Base-by-base conservation (phyloP, 2,329 filamentous ascomycete genomes). In the Sordariomycetes sp. region DNA sequence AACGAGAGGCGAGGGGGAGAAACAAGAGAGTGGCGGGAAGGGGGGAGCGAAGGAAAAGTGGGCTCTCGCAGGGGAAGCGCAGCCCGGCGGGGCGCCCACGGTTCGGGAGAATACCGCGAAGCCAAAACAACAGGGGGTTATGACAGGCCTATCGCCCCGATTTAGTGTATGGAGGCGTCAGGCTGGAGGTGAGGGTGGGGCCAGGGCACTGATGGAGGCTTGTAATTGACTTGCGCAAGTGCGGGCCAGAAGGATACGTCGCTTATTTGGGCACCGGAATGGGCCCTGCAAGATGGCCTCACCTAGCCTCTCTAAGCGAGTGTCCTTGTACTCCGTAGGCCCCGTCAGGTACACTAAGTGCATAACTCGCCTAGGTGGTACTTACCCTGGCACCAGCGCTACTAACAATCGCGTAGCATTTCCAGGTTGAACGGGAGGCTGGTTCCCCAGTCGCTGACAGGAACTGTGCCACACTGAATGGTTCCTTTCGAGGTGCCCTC, bases 1-100 rank as follows among this genome's bases (percentile, higher is more conserved):
- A 20, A 39, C 22, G 48, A 32, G 55, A 52, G 54, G 35, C 56
- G 59, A 57, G 56, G 48, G 58, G 45, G 34, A 22, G 55, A 42
- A 45, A 32, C 55, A 52, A 55, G n/a, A 42, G 28, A 54, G 55
- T 53, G 51, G 51, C 55, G 55, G 55, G 55, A 57, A 57, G 50
- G 34, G 54, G 36, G 36, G 17, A 53, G 39, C 52, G 51, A 57
- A 57, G 55, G 55, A 48, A 48, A 53, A 42, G 55, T 57, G 55
- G 55, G 35, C 25, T 36, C 48, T 52, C 48, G 20, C 32, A 51
- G 32, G 50, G 42, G 53, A 15, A 28, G 39, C 10, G 50, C 20
- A 42, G 25, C 12, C 25, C 28, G 22, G 25, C 25, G 54, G 32
- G 25, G 42, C 32, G 54, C 54, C 54, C 50, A 56, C 28, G 28